Evolutionary conservation across 257 asterid genomes (phyloP).

Genomic region (Datura wrightii): DNA sequence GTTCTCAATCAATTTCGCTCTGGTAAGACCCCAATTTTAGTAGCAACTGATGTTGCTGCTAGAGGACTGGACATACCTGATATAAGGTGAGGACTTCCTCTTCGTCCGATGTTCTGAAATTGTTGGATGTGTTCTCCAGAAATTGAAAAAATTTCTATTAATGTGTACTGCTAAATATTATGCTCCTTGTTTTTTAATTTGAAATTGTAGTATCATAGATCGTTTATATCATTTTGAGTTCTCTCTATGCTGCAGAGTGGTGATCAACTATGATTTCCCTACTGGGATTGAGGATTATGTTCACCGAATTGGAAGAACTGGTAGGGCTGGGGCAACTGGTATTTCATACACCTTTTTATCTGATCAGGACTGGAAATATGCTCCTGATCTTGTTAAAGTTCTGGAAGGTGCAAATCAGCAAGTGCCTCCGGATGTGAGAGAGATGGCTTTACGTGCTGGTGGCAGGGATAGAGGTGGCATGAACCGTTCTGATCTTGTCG

Average conservation of each 20-base stretch:
- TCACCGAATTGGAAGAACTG: slow-evolving; percentile 97
- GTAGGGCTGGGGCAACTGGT: slow-evolving; percentile 98
- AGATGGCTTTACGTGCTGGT: slow-evolving; percentile 81
- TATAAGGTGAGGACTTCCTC: slow-evolving; percentile 59
- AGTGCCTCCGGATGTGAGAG: slow-evolving; percentile 88
- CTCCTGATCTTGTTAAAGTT: slow-evolving; percentile 81
- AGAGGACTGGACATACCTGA: slow-evolving; percentile 94
- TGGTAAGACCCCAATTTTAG: slow-evolving; percentile 88
- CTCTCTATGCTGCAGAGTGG: slow-evolving; percentile 60
- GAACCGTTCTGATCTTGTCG: slow-evolving; percentile 66
- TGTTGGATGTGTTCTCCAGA: neutral
- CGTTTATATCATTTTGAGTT: neutral
- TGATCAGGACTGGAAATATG: slow-evolving; percentile 93
- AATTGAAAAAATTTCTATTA: neutral
- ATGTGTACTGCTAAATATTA: neutral
- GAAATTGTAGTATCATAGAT: neutral
- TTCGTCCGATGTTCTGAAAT: neutral
- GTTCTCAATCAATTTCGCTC: slow-evolving; percentile 86
- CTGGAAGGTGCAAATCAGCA: slow-evolving; percentile 95
- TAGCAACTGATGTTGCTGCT: slow-evolving; percentile 99
- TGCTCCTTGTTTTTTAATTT: neutral
- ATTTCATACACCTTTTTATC: slow-evolving; percentile 83
- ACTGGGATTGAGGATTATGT: slow-evolving; percentile 97
- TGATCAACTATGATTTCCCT: slow-evolving; percentile 85
- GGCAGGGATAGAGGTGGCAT: slow-evolving; percentile 72